phyloP scores from a whole-genome alignment of 2,329 filamentous ascomycete species.

The Talaromyces sp. region DNA sequence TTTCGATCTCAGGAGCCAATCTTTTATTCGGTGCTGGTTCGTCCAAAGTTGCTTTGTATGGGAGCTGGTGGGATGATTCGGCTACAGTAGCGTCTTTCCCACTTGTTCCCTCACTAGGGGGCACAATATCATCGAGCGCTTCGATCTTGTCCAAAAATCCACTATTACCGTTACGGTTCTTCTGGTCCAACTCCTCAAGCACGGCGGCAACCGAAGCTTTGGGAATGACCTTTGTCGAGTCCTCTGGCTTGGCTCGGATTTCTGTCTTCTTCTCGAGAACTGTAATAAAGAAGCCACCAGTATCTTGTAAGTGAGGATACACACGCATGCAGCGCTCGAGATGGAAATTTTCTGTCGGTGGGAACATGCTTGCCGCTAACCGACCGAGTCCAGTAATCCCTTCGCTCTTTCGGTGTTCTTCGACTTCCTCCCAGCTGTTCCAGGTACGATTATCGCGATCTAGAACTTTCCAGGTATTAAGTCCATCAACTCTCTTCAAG shows the following conservation, averaged over 20 bases:
- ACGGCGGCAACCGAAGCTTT: conserved; percentile 41
- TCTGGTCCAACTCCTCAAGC: conserved; percentile 34
- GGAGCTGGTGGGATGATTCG: conserved; percentile 32
- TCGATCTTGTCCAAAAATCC: conserved; percentile 38
- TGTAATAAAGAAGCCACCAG: conserved; percentile 95
- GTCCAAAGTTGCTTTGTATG: conserved; percentile 32
- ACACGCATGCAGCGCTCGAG: conserved; percentile 89
- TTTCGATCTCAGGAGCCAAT: conserved; percentile 33
- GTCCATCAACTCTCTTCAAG: conserved; percentile 71
- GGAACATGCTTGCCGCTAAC: conserved; percentile 80
- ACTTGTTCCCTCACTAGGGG: conserved; percentile 29
- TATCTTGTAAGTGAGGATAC: conserved; percentile 93
- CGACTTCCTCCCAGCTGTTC: conserved; percentile 77
- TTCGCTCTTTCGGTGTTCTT: conserved; percentile 61
- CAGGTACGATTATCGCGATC: conserved; percentile 79
- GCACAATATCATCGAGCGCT: conserved; percentile 40
- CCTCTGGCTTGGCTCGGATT: conserved; percentile 73
- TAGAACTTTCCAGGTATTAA: conserved; percentile 86
- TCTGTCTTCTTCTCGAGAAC: conserved; percentile 89
- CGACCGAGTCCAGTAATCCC: conserved; percentile 64
- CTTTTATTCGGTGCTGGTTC: conserved; percentile 32
- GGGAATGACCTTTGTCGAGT: conserved; percentile 36
- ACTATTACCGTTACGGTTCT: conserved; percentile 29
- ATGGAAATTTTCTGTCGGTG: conserved; percentile 63
- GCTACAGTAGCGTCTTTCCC: conserved; percentile 37